Conservation (phyloP, 192 early-diverging fungal species). For the Coemansia reversa region DNA sequence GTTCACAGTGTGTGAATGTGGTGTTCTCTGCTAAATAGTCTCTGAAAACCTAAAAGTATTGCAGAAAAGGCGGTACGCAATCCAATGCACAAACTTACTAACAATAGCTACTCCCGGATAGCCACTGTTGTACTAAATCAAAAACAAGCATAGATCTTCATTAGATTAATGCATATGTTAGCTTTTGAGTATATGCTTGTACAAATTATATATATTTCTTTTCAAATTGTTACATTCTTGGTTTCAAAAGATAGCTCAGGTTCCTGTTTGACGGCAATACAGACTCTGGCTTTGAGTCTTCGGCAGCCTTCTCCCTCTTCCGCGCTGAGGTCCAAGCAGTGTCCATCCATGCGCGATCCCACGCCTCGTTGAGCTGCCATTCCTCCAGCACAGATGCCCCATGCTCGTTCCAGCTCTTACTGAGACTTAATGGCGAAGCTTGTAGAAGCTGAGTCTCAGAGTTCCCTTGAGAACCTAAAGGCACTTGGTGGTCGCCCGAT, state of each 20-base stretch:
- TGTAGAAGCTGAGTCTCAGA: neutral
- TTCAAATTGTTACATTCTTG: slow-evolving; percentile 32
- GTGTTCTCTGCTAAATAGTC: neutral
- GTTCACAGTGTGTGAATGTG: too few species aligned
- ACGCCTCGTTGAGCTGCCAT: slow-evolving; percentile 55
- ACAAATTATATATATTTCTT: neutral
- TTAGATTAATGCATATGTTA: neutral
- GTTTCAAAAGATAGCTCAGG: slow-evolving; percentile 49
- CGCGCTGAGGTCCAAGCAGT: slow-evolving; percentile 43
- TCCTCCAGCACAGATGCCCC: slow-evolving; percentile 47
- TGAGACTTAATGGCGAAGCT: slow-evolving; percentile 18
- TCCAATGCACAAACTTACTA: neutral
- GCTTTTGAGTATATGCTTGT: neutral
- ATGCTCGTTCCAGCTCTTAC: slow-evolving; percentile 44
- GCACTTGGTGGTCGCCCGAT: slow-evolving; percentile 22
- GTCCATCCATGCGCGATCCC: slow-evolving; percentile 54
- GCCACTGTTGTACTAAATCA: neutral
- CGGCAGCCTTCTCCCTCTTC: slow-evolving; percentile 14
- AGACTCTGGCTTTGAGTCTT: slow-evolving; percentile 18
- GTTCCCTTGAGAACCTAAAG: neutral
- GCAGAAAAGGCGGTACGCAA: neutral
- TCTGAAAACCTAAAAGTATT: neutral
- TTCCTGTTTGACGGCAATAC: slow-evolving; percentile 44
- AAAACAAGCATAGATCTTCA: neutral
- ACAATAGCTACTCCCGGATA: neutral